phyloP scores from a whole-genome alignment of 2,329 filamentous ascomycete genomes.

The Stachybotrys chartarum region DNA sequence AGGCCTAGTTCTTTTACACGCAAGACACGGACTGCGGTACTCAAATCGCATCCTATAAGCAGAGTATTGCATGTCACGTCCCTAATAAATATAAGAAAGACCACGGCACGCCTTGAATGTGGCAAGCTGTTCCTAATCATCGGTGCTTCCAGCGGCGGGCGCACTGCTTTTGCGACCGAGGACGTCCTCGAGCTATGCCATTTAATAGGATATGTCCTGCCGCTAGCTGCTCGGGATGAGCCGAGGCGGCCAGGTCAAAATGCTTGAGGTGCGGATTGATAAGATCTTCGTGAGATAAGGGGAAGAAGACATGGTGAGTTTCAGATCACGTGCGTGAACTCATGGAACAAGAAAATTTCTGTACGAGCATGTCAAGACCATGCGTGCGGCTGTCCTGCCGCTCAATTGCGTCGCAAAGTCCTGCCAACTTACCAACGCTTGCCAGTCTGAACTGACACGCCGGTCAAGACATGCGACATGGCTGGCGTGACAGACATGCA shows the following conservation, averaged over 20 bases:
- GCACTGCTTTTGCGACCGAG: neutral
- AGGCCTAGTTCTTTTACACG: neutral
- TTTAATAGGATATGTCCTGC: neutral
- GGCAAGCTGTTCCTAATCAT: neutral
- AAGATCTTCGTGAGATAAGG: too few relatives aligned
- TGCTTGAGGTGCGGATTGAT: too few relatives aligned
- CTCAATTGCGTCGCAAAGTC: too few relatives aligned
- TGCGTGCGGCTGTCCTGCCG: too few relatives aligned
- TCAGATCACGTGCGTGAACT: too few relatives aligned
- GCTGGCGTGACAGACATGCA: neutral
- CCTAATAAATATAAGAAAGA: neutral
- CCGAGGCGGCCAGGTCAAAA: too few relatives aligned
- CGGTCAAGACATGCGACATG: neutral
- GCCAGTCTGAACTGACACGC: neutral
- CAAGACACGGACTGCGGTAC: neutral
- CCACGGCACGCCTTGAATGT: neutral
- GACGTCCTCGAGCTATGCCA: neutral
- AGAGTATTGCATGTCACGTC: neutral
- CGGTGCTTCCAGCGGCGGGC: neutral
- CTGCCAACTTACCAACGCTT: too few relatives aligned
- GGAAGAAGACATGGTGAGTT: too few relatives aligned
- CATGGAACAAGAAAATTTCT: too few relatives aligned
- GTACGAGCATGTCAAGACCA: too few relatives aligned
- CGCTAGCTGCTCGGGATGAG: neutral
- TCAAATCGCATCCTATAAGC: neutral